Conservation (phyloP, 2,329 filamentous ascomycete genomes). For the Cryphonectria parasitica region DNA sequence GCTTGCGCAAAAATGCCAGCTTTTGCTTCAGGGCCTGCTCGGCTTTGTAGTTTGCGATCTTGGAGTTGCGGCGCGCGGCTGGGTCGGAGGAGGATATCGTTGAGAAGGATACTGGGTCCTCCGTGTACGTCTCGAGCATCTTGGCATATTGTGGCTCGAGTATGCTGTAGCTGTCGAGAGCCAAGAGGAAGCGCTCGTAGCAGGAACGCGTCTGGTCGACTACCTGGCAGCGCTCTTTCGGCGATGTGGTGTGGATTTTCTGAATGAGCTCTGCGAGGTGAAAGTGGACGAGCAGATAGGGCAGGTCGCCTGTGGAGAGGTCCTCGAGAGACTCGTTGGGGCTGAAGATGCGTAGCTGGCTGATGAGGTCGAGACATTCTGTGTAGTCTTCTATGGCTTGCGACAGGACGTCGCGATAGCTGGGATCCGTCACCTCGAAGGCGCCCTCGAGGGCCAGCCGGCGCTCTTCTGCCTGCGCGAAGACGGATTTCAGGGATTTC, state of each 20-base stretch:
- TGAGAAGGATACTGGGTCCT: constrained; percentile 73
- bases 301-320: constrained; percentile 79
- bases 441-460: constrained; percentile 64
- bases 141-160: constrained; percentile 67
- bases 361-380: constrained; percentile 70
- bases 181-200: constrained; percentile 79
- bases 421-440: constrained; percentile 66
- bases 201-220: constrained; percentile 67
- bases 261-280: constrained; percentile 80
- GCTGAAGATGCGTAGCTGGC: constrained; percentile 81
- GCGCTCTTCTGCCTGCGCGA: constrained; percentile 54
- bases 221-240: constrained; percentile 61
- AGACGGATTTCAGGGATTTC: constrained; percentile 54
- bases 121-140: constrained; percentile 73
- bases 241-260: constrained; percentile 59
- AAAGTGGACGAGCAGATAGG: constrained; percentile 80
- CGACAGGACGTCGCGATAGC: constrained; percentile 70
- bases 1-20: constrained; percentile 62
- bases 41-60: constrained; percentile 81
- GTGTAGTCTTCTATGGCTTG: constrained; percentile 72
- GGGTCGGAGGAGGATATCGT: constrained; percentile 66
- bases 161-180: constrained; percentile 78
- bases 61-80: constrained; percentile 73
- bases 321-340: constrained; percentile 89
- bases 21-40: constrained; percentile 86